phyloP scores from a whole-genome alignment of 2,329 filamentous ascomycete species.

The Hirsutella thompsonii region DNA sequence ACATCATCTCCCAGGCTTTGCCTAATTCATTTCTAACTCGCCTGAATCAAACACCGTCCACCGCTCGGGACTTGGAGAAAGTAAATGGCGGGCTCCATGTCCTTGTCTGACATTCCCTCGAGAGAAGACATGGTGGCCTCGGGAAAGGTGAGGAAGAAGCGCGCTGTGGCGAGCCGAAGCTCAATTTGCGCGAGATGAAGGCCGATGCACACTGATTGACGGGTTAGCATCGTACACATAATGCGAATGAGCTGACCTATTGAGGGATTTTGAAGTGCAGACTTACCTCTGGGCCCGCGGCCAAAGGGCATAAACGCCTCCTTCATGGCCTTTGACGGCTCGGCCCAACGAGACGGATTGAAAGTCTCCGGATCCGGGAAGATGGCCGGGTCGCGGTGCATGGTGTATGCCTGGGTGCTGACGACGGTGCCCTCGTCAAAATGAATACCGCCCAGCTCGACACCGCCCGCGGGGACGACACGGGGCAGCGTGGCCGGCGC shows the following conservation, averaged over 20 bases:
- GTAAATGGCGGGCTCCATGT: conserved; percentile 20
- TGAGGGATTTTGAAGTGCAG: too few relatives aligned
- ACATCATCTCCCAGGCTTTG: too few relatives aligned
- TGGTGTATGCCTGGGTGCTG: conserved; percentile 29
- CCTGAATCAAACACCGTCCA: conserved; percentile 17
- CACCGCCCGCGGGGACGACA: conserved; percentile 24
- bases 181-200: conserved; percentile 44
- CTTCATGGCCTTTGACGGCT: conserved; percentile 25
- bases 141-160: conserved; percentile 37
- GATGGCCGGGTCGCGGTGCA: conserved; percentile 28
- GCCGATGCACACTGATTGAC: conserved; percentile 41
- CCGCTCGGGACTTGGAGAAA: conserved; percentile 20
- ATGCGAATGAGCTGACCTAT: too few relatives aligned
- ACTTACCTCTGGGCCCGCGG: conserved; percentile 30
- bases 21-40: background rate
- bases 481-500: conserved; percentile 26
- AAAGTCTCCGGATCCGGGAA: conserved; percentile 24
- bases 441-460: conserved; percentile 21
- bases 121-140: conserved; percentile 15
- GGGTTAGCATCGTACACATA: too few relatives aligned
- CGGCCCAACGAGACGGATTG: conserved; percentile 7
- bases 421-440: conserved; percentile 26
- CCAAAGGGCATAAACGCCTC: conserved; percentile 39
- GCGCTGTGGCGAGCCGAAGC: conserved; percentile 33
- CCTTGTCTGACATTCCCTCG: conserved; percentile 20